Percentiles rank a stretch among this genome's conserved stretches.
These are phyloP conservation scores for Jackrogersella multiformis DNA, from an alignment of 495 filamentous ascomycete species.

Conservation along the genomic window DNA sequence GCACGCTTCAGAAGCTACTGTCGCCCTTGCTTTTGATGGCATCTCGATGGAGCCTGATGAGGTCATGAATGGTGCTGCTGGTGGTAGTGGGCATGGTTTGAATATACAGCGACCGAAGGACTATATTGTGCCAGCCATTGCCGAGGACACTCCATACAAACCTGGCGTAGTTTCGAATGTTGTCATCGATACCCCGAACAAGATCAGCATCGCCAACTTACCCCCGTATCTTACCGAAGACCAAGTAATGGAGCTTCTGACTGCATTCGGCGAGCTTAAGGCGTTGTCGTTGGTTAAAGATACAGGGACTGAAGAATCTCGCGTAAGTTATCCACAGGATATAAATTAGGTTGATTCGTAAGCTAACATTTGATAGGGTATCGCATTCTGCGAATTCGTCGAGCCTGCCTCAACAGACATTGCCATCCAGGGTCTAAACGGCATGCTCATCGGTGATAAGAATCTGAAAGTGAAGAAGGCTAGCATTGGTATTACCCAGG, in stretches of 20 bases:
- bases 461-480: slow-evolving; percentile 86
- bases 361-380: slow-evolving; percentile 68
- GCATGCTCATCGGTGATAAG: slow-evolving; percentile 89
- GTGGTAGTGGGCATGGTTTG: slow-evolving; percentile 69
- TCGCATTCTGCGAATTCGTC: slow-evolving; percentile 95
- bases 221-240: slow-evolving; percentile 88
- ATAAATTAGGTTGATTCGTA: not conserved
- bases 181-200: slow-evolving; percentile 92
- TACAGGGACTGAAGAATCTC: slow-evolving; percentile 81
- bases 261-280: slow-evolving; percentile 91
- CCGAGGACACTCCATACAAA: slow-evolving; percentile 79
- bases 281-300: slow-evolving; percentile 94
- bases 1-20: slow-evolving; percentile 83
- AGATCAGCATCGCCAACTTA: slow-evolving; percentile 91
- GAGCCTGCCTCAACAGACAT: slow-evolving; percentile 81
- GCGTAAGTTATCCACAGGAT: slow-evolving; percentile 67
- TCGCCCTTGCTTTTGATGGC: slow-evolving; percentile 89
- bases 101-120: slow-evolving; percentile 92
- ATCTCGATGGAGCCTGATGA: slow-evolving; percentile 84
- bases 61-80: slow-evolving; percentile 62
- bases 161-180: slow-evolving; percentile 80
- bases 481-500: slow-evolving; percentile 91
- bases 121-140: slow-evolving; percentile 88
- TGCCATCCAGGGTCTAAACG: slow-evolving; percentile 89
- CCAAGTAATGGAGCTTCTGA: slow-evolving; percentile 87